Base-by-base conservation (phyloP, 768 basidiomycete genomes). In the Boletus rufocinnamomeus region DNA sequence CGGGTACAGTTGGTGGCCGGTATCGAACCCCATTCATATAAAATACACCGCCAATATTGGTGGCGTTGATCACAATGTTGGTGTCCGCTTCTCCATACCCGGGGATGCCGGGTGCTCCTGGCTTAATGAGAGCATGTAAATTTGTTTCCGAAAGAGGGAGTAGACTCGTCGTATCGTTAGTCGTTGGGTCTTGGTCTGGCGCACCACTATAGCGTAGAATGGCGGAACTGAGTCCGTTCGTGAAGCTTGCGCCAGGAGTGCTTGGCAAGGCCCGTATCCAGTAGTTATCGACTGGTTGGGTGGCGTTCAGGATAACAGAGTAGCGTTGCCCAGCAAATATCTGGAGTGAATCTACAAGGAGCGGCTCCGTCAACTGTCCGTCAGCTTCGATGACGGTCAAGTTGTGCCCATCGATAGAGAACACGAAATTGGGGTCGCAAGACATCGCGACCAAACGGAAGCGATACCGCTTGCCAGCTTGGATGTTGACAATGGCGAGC, bases 151-250 rank as follows among this genome's bases (percentile, higher is more conserved):
- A 32, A 30, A 80, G 61, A 9, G 72, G 68, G 7, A 66, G 65
- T 0, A 60, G 32, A 49, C 62, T 60, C 4, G 54, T n/a, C 2
- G 70, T 63, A 7, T 74, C 68, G 3, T 53, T 68, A 1, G 76
- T 77, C 0, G 72, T 77, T 1, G 83, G 82, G 38, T 83, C 71
- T 25, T 59, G 60, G 14, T 17, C 38, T 1, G 72, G 59, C 1
- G 80, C 81, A 17, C 80, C 80, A 13, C 41, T 57, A 65, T 85
- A 85, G 13, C 80, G 77, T 10, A 84, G 69, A 47, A 84, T 82
- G 2, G 82, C 85, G 13, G 80, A 82, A 66, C 83, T 85, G 27
- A 81, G 60, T 21, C 82, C 83, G 17, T 72, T 75, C 1, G 54
- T 2, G 46, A 75, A 75, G 17, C 59, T 57, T 3, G 68, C 16